These are phyloP conservation scores for Podila verticillata DNA, from an alignment of 192 early-diverging fungal species.

Conservation along the genomic window DNA sequence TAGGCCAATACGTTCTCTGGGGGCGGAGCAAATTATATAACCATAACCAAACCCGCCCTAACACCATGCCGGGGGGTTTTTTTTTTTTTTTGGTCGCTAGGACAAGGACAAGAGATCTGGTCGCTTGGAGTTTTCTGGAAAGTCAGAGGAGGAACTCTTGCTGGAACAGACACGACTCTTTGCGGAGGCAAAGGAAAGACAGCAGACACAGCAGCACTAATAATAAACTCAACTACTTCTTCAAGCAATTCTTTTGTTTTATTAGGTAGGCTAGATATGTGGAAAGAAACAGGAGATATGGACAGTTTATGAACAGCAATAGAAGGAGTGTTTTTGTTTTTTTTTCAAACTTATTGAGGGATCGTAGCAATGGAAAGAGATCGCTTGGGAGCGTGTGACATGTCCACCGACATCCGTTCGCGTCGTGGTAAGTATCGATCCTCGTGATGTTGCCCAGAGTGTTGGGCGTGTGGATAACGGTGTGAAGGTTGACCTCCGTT, in stretches of 20 bases:
- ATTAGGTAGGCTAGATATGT: no score
- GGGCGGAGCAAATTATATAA: not conserved
- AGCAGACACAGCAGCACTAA: slow-evolving; percentile 62
- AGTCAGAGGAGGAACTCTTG: slow-evolving; percentile 87
- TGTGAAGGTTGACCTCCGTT: no score
- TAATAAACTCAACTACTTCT: no score
- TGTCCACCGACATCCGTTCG: not conserved
- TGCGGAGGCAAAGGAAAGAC: slow-evolving; percentile 83
- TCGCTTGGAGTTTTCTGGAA: slow-evolving; percentile 80
- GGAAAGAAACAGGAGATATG: no score
- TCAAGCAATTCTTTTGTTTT: not conserved
- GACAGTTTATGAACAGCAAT: no score
- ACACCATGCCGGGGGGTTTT: not conserved
- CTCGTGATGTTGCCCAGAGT: not conserved
- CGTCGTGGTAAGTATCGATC: not conserved
- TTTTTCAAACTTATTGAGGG: not conserved
- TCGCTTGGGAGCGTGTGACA: not conserved
- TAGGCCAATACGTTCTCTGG: no score
- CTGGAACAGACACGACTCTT: slow-evolving; percentile 89
- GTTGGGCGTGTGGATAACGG: not conserved
- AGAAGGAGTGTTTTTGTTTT: no score
- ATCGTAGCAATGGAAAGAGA: not conserved
- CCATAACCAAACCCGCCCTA: no score
- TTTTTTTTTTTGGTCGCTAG: slow-evolving; percentile 43
- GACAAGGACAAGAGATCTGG: slow-evolving; percentile 85